Base-by-base conservation (phyloP, 1,284 basidiomycete genomes). In the Melampsora abietis-canadensis region DNA sequence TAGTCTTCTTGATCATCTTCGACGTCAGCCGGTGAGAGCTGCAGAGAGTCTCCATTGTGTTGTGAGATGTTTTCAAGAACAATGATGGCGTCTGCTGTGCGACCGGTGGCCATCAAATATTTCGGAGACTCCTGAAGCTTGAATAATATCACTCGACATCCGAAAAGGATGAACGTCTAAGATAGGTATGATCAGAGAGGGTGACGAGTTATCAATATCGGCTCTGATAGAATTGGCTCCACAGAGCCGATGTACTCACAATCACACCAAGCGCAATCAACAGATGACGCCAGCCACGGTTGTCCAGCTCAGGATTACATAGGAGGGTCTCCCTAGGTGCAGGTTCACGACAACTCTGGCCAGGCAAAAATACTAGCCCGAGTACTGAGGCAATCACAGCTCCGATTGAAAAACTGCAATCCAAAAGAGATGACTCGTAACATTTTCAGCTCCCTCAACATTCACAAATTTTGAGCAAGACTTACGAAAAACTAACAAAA, bases 41-140 rank as follows among this genome's bases (percentile, higher is more conserved):
- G 82, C 0, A 92, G 82, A 60, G 88, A 83, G 44, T 87, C 86
- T 17, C 90, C 91, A 81, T 97, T 96, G 83, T 89, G 93, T 54
- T 85, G 85, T 1, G 90, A 91, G 60, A 97, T 96, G 77, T 90
- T 83, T 77, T 89, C 88, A 0, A 97, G 85, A 1, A 89, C 89
- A 76, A 90, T 86, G 54, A 94, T 83, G 0, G 94, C 94, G 79
- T 95, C 92, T 68, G 88, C 86, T 37, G 86, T 87, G 40, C 92
- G 86, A 10, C 92, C 92, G 0, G 90, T 89, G 60, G 92, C 88
- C 14, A 94, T 92, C 70, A 97, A 88, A 79, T 89, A 95, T 46
- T 92, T 88, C 10, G 95, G 94, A 0, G 92, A 95, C 83, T 98
- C 95, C 81, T 95, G 89, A 19, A 98, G 84, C 10, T 88, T 87